phyloP scores from a whole-genome alignment of 495 filamentous ascomycete species.

The Penicillium herquei region DNA sequence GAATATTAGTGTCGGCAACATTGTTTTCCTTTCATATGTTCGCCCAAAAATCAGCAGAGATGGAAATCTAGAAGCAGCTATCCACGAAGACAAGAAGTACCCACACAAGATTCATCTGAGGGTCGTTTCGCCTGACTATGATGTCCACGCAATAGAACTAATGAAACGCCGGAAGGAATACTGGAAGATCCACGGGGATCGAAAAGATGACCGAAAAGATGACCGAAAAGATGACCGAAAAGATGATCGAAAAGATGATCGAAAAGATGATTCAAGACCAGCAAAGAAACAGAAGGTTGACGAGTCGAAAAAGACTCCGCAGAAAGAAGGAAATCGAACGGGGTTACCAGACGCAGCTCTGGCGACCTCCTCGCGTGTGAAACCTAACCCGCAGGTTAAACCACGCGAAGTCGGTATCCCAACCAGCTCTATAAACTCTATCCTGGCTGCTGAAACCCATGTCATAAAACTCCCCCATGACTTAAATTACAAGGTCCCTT shows the following conservation, averaged over 20 bases:
- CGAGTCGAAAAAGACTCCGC: slow-evolving; percentile 33
- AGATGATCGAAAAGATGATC: slow-evolving; percentile 6
- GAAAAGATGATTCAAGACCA: neutral
- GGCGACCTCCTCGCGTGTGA: slow-evolving; percentile 34
- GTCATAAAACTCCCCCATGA: slow-evolving; percentile 42
- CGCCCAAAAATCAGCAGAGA: slow-evolving; percentile 56
- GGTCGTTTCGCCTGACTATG: slow-evolving; percentile 38
- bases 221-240: slow-evolving; percentile 4
- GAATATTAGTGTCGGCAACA: slow-evolving; percentile 54
- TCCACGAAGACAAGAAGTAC: slow-evolving; percentile 61
- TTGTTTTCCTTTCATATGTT: slow-evolving; percentile 70
- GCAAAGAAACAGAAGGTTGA: slow-evolving; percentile 38
- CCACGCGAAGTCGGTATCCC: slow-evolving; percentile 16
- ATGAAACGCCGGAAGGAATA: slow-evolving; percentile 63
- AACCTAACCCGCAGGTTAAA: slow-evolving; percentile 39
- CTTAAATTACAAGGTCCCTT: slow-evolving; percentile 54
- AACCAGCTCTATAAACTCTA: slow-evolving; percentile 36
- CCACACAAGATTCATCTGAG: slow-evolving; percentile 54
- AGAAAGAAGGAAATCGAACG: slow-evolving; percentile 36
- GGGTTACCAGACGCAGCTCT: slow-evolving; percentile 16
- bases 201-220: slow-evolving; percentile 6
- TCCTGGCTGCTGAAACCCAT: slow-evolving; percentile 40
- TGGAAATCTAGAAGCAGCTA: slow-evolving; percentile 64
- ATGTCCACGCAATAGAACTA: slow-evolving; percentile 58
- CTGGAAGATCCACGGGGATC: slow-evolving; percentile 38